Percentiles rank a stretch among this genome's conserved stretches.
Conservation (phyloP, 2,329 filamentous ascomycete genomes). For the Paracamarosporium sp. region DNA sequence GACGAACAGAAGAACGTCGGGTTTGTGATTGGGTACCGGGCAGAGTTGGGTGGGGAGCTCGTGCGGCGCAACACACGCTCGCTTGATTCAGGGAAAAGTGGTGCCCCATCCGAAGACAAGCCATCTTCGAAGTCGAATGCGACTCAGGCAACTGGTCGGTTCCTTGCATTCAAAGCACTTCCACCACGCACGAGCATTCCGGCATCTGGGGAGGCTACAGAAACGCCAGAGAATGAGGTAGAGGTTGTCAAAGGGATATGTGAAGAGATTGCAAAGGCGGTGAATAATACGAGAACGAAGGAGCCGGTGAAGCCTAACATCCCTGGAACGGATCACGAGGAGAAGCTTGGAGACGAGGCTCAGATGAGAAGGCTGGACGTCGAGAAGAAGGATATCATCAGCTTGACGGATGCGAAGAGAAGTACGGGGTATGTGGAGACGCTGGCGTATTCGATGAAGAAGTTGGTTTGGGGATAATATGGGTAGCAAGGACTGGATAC, state of each 20-base stretch:
- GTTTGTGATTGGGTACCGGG: slow-evolving; percentile 78
- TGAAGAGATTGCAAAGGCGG: slow-evolving; percentile 76
- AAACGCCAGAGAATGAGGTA: slow-evolving; percentile 51
- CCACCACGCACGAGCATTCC: slow-evolving; percentile 54
- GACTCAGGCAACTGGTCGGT: slow-evolving; percentile 29
- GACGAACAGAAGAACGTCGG: slow-evolving; percentile 85
- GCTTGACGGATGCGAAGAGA: slow-evolving; percentile 81
- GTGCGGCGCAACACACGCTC: slow-evolving; percentile 86
- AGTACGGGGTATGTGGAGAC: slow-evolving; percentile 87
- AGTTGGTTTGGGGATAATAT: slow-evolving; percentile 78
- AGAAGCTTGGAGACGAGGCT: slow-evolving; percentile 42
- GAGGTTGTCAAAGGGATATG: slow-evolving; percentile 71
- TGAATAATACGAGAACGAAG: slow-evolving; percentile 57
- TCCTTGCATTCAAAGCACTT: slow-evolving; percentile 65
- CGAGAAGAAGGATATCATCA: slow-evolving; percentile 76
- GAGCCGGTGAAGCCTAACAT: slow-evolving; percentile 36
- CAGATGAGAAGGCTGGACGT: slow-evolving; percentile 45
- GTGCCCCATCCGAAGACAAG: slow-evolving; percentile 31
- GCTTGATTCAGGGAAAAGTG: slow-evolving; percentile 59
- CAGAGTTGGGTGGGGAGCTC: slow-evolving; percentile 73
- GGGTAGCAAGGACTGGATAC: background rate
- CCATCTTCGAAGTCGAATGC: slow-evolving; percentile 25
- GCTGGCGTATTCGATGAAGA: slow-evolving; percentile 89
- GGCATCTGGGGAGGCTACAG: slow-evolving; percentile 18
- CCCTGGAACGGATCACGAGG: slow-evolving; percentile 47